Conservation (phyloP, 2,329 filamentous ascomycete genomes). For the Furcasterigmium furcatum region DNA sequence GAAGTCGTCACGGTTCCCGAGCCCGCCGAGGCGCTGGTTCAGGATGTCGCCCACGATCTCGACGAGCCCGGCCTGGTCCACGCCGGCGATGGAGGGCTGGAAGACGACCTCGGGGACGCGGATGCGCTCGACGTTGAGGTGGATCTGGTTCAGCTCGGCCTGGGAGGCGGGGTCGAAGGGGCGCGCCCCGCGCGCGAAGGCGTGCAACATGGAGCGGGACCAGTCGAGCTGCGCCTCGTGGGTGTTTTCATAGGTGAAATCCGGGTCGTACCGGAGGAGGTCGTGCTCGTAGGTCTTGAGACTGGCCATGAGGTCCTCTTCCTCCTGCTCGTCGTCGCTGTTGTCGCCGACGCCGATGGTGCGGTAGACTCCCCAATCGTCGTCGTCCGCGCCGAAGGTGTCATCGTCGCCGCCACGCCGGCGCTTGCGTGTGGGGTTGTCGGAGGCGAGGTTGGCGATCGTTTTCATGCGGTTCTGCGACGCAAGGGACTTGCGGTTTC, state of each 20-base stretch:
- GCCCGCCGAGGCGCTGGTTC: conserved; percentile 68
- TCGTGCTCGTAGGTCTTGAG: conserved; percentile 80
- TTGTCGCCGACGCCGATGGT: conserved; percentile 81
- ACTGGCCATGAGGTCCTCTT: conserved; percentile 74
- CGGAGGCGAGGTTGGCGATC: conserved; percentile 91
- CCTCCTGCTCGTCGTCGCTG: conserved; percentile 87
- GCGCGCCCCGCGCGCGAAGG: conserved; percentile 83
- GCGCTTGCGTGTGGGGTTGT: conserved; percentile 80
- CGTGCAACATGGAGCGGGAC: conserved; percentile 88
- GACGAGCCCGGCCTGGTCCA: conserved; percentile 90
- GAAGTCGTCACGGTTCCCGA: conserved; percentile 61
- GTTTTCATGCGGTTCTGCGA: conserved; percentile 98
- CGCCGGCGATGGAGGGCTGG: conserved; percentile 84
- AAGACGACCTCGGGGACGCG: conserved; percentile 92
- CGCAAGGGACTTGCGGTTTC: conserved; percentile 93
- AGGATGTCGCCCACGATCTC: conserved; percentile 92
- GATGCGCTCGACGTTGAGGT: conserved; percentile 95
- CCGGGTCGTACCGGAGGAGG: conserved; percentile 79
- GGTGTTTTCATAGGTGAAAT: conserved; percentile 89
- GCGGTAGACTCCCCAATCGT: conserved; percentile 96
- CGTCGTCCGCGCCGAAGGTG: conserved; percentile 93
- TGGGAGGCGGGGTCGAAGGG: conserved; percentile 80
- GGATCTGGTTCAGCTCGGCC: conserved; percentile 78
- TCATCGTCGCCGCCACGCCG: conserved; percentile 89
- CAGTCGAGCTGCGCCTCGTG: conserved; percentile 91